Evolutionary conservation across 169 alveolate species (phyloP).

Genomic region (Haemoproteus tartakovskyi): DNA sequence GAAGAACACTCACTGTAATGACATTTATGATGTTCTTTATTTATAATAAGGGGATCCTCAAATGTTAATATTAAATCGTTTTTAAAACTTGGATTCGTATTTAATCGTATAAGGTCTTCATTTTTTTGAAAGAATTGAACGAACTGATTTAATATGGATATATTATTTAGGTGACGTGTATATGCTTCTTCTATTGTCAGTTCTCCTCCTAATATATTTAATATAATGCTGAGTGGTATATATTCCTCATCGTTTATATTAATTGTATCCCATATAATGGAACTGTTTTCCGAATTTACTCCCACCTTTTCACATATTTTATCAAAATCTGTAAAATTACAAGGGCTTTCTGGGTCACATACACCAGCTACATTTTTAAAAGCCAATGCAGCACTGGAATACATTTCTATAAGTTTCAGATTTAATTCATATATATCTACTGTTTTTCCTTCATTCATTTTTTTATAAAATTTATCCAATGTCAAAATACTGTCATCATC

Average conservation of each 20-base stretch:
- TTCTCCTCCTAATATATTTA: conserved; percentile 52
- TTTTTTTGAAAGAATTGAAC: conserved; percentile 57
- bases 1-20: conserved; percentile 23
- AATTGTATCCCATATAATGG: conserved; percentile 46
- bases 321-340: conserved; percentile 19
- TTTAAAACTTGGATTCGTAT: conserved; percentile 30
- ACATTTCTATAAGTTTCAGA: conserved; percentile 30
- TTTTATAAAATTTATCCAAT: conserved; percentile 38
- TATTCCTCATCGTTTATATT: conserved; percentile 52
- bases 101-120: conserved; percentile 32
- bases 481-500: conserved; percentile 31
- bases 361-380: conserved; percentile 19
- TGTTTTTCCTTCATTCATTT: conserved; percentile 8
- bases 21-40: conserved; percentile 47
- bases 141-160: conserved; percentile 47
- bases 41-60: conserved; percentile 56
- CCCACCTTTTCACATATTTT: conserved; percentile 48
- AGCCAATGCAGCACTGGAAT: conserved; percentile 25
- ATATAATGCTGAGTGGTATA: conserved; percentile 45
- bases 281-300: conserved; percentile 2
- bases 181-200: conserved; percentile 38
- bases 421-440: conserved; percentile 43
- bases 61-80: conserved; percentile 9
- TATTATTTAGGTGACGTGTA: conserved; percentile 15
- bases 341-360: neutral